Conservation (phyloP, 2,329 filamentous ascomycete species). For the Blumeria graminis region DNA sequence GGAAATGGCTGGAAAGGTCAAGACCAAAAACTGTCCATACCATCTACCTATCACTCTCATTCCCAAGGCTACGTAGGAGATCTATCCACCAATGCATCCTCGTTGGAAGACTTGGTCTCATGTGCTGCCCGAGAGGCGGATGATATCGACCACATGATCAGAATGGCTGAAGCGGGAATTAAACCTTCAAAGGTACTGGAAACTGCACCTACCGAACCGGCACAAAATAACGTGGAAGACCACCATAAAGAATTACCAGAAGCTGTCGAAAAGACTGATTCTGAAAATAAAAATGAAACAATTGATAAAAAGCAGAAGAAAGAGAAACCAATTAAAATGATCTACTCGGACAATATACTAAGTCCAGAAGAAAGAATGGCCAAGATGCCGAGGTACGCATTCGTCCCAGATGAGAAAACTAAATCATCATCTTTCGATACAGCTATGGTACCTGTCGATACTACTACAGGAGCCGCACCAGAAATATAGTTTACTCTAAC, state of each 20-base stretch:
- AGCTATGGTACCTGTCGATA: constrained; percentile 8
- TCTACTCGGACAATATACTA: constrained; percentile 57
- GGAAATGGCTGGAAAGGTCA: constrained; percentile 16
- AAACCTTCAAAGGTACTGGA: constrained; percentile 21
- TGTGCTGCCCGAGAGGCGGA: constrained; percentile 25
- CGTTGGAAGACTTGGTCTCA: constrained; percentile 24
- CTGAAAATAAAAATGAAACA: constrained; percentile 16
- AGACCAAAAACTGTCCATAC: constrained; percentile 17
- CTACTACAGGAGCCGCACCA: constrained; percentile 10
- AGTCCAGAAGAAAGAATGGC: constrained; percentile 86
- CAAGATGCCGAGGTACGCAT: constrained; percentile 49
- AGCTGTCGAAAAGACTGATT: constrained; percentile 6
- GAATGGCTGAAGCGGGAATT: constrained; percentile 37
- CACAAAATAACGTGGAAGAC: constrained; percentile 14
- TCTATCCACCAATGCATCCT: constrained; percentile 18
- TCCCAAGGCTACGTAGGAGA: constrained; percentile 15
- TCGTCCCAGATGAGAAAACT: constrained; percentile 22
- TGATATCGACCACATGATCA: constrained; percentile 40
- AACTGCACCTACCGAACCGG: constrained; percentile 20
- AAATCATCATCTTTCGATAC: constrained; percentile 13
- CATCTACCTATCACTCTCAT: constrained; percentile 16
- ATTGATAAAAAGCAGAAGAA: constrained; percentile 43
- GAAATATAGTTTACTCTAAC: not conserved
- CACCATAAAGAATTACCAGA: constrained; percentile 18
- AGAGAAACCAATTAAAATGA: constrained; percentile 43